phyloP scores from a whole-genome alignment of 208 protist genomes.

The Phytomonas sp. region DNA sequence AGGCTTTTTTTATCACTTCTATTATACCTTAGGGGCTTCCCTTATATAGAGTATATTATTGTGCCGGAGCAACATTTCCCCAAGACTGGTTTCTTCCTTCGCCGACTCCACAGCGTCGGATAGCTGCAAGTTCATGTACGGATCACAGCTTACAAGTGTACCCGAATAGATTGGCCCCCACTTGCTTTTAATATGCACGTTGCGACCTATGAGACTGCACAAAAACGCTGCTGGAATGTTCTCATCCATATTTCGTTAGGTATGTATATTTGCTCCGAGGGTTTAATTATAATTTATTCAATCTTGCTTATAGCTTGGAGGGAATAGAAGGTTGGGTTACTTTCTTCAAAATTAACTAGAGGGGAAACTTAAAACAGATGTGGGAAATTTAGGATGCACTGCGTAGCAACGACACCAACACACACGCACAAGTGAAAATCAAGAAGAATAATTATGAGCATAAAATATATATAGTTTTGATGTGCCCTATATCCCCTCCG shows the following conservation, averaged over 20 bases:
- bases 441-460: slow-evolving; percentile 12
- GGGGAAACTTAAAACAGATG: neutral
- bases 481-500: neutral
- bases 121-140: slow-evolving; percentile 98
- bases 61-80: slow-evolving; percentile 81
- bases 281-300: neutral
- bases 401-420: neutral
- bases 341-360: slow-evolving; percentile 3
- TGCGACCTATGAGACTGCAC: slow-evolving; percentile 88
- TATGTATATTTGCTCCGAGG: neutral
- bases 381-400: neutral
- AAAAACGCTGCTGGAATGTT: slow-evolving; percentile 90
- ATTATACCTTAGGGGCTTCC: slow-evolving; percentile 22
- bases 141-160: slow-evolving; percentile 91
- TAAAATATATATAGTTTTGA: slow-evolving; percentile 13
- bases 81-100: slow-evolving; percentile 64
- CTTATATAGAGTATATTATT: slow-evolving; percentile 90
- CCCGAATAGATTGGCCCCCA: slow-evolving; percentile 98
- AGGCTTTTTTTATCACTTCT: slow-evolving; percentile 12
- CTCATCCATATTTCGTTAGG: slow-evolving; percentile 30
- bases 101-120: slow-evolving; percentile 63
- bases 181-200: slow-evolving; percentile 96
- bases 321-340: slow-evolving; percentile 8
- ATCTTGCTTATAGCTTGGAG: slow-evolving; percentile 3
- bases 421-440: slow-evolving; percentile 14